Conservation (phyloP, 2,329 filamentous ascomycete species). For the Colletotrichum noveboracense region DNA sequence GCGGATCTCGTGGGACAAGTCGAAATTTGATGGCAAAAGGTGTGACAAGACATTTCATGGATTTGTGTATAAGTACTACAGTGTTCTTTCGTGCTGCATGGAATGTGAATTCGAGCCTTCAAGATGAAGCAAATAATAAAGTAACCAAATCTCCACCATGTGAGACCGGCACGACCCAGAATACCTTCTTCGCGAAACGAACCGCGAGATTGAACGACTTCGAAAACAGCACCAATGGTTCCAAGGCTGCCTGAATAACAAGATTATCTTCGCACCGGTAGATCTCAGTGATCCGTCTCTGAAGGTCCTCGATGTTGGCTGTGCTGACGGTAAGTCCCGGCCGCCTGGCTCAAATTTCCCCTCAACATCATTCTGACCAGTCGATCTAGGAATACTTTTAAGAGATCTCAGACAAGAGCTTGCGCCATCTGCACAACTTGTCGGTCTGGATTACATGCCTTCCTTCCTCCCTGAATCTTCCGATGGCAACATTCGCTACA, state of each 20-base stretch:
- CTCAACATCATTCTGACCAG: accelerated
- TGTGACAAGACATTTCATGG: accelerated
- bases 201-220: neutral
- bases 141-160: neutral
- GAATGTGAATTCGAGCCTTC: neutral
- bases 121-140: neutral
- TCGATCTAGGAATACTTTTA: neutral
- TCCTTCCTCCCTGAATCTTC: neutral
- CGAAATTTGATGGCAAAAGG: neutral
- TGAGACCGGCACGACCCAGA: neutral
- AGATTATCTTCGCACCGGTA: neutral
- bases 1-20: neutral
- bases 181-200: neutral
- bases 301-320: neutral
- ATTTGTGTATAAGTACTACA: neutral
- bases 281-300: neutral
- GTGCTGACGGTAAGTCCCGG: neutral
- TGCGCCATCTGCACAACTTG: neutral
- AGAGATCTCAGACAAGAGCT: neutral
- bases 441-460: neutral
- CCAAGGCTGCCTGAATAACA: neutral
- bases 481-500: neutral
- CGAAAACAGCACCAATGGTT: neutral
- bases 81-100: accelerated
- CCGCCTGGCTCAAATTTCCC: neutral